Evolutionary conservation across 352 stramenopile genomes (phyloP), one percentile per base, ranked within the genome.

Genomic region (Phytophthora pini): DNA sequence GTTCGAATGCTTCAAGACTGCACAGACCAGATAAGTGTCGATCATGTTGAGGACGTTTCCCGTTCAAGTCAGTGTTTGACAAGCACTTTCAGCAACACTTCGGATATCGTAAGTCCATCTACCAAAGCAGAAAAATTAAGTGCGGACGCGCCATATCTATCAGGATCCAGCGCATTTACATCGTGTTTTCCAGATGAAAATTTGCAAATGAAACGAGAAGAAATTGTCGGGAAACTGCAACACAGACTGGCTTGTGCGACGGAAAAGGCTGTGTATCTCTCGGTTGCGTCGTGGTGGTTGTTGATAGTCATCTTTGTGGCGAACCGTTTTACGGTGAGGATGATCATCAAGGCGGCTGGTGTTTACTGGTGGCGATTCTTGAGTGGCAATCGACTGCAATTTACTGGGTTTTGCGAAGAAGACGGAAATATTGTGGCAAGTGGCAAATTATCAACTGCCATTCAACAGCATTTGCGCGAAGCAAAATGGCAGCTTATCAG

Each of bases 241-340:
- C 70, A 75, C 22, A 52, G 20, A 2, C 78, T 88, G 10, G 51
- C 71, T 4, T 93, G 84, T 47, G 70, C 74, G 20, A 65, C 80
- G 13, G 84, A 93, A 56, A 75, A 80, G 43, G 68, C 65, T n/a
- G 50, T 91, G 24, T 93, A 93, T 54, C 64, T 93, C 51, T 74
- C 65, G 8, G 26, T 76, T 44, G 57, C 80, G 17, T 89, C 77
- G 20, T 93, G 83, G 82, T 90, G 83, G 84, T 70, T 91, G 10
- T 31, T 89, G 13, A 27, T 82, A 8, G 65, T 88, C n/a, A 39
- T 89, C 8, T 70, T 77, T 36, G 26, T 81, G 2, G 62, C 70
- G 17, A 82, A 76, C 53, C 78, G 82, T 6, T 82, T 90, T 20
- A 60, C 60, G 4, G 59, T 71, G 36, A 68, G 70, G 13, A 83